Evolutionary conservation across 257 asterid genomes (phyloP), one percentile per base, ranked within the genome.

Genomic region (Primulina tabacum): DNA sequence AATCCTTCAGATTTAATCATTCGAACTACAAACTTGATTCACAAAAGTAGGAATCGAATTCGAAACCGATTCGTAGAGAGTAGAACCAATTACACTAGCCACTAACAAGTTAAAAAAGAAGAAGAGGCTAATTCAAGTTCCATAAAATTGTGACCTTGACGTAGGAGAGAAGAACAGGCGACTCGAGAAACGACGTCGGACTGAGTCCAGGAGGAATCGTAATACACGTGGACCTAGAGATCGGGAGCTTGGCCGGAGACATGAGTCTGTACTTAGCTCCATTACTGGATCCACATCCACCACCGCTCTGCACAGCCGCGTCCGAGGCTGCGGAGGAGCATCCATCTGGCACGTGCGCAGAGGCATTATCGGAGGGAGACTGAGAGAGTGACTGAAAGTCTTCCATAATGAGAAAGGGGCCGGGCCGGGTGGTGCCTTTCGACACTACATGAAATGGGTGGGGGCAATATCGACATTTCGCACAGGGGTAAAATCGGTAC

Each of bases 201-300:
- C 99, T 93, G 80, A 87, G 94, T 20, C 96, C 96, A 50, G 97
- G 96, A 10, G 99, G 97, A 73, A 86, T 89, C 17, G 92, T 85
- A 53, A 94, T 83, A 74, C 90, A 85, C 65, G 96, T 68, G 0
- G 99, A 85, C 87, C 97, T 87, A 67, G 95, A 85, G 89, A 93
- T 93, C 90, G 97, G 97, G 78, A 93, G 99, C 92, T 93, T 88
- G 12, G 96, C 95, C 72, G 97, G 99, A 34, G 97, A 91, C 96
- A 89, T 80, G 55, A 94, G 96, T 71, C 89, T 86, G 80, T 89
- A 94, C 75, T 78, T 82, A 69, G 97, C 99, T 50, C 92, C 89
- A 74, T 68, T 74, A 72, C 24, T 64, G 65, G 89, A 84, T 84
- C 87, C 86, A 70, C 30, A 28, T 28, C 74, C 81, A 60, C 69